These are phyloP conservation scores for Bacidia gigantensis DNA, from an alignment of 495 filamentous ascomycete species.

Conservation along the genomic window DNA sequence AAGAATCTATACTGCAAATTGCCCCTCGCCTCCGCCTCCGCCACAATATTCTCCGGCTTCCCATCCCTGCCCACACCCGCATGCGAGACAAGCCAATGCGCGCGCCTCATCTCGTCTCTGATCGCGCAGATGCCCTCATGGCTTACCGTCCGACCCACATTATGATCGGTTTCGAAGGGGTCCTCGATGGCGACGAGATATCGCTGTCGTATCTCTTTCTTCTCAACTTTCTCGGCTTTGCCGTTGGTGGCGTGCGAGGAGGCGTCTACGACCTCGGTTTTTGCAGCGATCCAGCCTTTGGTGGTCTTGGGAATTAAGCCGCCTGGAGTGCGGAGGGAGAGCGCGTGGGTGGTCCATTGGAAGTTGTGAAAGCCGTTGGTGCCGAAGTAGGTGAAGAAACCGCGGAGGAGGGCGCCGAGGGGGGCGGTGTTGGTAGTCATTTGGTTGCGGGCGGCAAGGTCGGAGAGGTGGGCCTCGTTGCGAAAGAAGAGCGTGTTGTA, in stretches of 20 bases:
- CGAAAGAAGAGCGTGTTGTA: slow-evolving; percentile 53
- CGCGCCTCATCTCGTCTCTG: slow-evolving; percentile 64
- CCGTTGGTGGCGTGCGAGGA: slow-evolving; percentile 16
- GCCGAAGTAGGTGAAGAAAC: slow-evolving; percentile 70
- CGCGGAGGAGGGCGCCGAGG: slow-evolving; percentile 50
- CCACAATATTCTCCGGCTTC: slow-evolving; percentile 19
- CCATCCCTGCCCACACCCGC: slow-evolving; percentile 12
- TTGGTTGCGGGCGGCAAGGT: slow-evolving; percentile 33
- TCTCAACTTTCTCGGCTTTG: slow-evolving; percentile 13
- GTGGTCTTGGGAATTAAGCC: slow-evolving; percentile 54
- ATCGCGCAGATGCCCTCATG: slow-evolving; percentile 61
- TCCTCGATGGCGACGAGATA: slow-evolving; percentile 81
- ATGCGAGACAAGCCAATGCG: slow-evolving; percentile 45
- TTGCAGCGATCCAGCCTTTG: slow-evolving; percentile 68
- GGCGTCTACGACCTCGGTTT: slow-evolving; percentile 31
- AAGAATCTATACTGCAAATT: slow-evolving; percentile 16
- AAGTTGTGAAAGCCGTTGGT: slow-evolving; percentile 39
- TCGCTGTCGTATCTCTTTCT: slow-evolving; percentile 56
- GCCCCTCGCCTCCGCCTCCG: slow-evolving; percentile 15
- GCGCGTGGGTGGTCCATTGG: slow-evolving; percentile 53
- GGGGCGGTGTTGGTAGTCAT: slow-evolving; percentile 47
- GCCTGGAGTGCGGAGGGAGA: slow-evolving; percentile 56
- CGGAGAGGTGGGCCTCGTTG: slow-evolving; percentile 46
- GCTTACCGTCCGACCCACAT: slow-evolving; percentile 69
- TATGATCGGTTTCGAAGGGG: slow-evolving; percentile 72